Evolutionary conservation across 2,329 filamentous ascomycete genomes (phyloP).

Genomic region (Pyrenophora teres): DNA sequence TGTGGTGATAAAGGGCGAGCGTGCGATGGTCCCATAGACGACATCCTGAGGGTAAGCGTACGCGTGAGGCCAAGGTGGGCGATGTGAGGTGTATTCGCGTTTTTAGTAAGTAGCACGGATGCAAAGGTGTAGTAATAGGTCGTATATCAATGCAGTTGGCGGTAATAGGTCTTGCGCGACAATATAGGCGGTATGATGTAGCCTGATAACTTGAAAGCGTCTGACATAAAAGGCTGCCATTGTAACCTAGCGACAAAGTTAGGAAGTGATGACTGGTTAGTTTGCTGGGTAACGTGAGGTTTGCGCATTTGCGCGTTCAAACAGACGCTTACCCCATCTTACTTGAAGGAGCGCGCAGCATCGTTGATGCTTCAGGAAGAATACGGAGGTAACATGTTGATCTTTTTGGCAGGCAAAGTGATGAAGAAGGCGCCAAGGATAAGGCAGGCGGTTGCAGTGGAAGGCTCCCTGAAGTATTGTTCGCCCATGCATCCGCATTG

Average conservation of each 20-base stretch:
- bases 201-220: not conserved
- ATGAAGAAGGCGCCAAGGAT: too few relatives aligned
- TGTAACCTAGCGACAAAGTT: not conserved
- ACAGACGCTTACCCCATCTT: not conserved
- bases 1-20: not conserved
- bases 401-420: too few relatives aligned
- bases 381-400: too few relatives aligned
- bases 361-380: too few relatives aligned
- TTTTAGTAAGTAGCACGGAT: not conserved
- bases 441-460: too few relatives aligned
- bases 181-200: not conserved
- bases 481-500: too few relatives aligned
- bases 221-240: not conserved
- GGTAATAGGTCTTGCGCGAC: not conserved
- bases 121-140: not conserved
- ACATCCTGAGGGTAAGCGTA: not conserved
- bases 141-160: not conserved
- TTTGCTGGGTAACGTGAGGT: conserved; percentile 7
- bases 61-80: not conserved
- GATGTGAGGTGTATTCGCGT: not conserved
- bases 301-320: conserved; percentile 24
- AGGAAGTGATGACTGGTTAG: conserved; percentile 8
- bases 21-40: conserved; percentile 14
- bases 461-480: too few relatives aligned
- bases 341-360: too few relatives aligned